Conservation (phyloP, 2,329 filamentous ascomycete species). For the Lecanicillium sp. region DNA sequence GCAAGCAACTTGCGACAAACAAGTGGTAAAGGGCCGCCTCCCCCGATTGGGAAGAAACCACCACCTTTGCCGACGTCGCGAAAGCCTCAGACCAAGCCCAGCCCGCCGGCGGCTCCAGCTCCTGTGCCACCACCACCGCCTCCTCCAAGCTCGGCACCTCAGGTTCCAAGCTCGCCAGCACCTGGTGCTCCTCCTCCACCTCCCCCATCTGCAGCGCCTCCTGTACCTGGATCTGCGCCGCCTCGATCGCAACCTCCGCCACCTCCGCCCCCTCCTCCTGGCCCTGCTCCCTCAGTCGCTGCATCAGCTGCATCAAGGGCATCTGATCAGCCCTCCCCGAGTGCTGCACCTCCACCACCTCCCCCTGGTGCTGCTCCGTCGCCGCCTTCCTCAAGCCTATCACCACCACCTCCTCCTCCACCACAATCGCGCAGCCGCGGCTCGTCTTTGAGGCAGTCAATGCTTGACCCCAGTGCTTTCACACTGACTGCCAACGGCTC, state of each 20-base stretch:
- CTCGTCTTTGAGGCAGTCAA: conserved; percentile 47
- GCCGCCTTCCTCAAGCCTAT: conserved; percentile 26
- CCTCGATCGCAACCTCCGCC: conserved; percentile 26
- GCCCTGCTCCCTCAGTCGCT: conserved; percentile 29
- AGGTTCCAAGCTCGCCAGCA: conserved; percentile 33
- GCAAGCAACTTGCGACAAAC: conserved; percentile 49
- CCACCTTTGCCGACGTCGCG: conserved; percentile 54
- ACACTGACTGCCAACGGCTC: conserved; percentile 60
- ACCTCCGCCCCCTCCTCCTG: conserved; percentile 21
- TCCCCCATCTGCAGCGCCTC: conserved; percentile 35
- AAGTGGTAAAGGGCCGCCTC: conserved; percentile 62
- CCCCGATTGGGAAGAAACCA: conserved; percentile 70
- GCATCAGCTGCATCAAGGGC: conserved; percentile 37
- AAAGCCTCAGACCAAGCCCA: conserved; percentile 40
- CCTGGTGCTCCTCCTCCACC: conserved; percentile 37
- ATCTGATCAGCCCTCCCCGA: conserved; percentile 31
- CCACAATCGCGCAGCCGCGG: conserved; percentile 30
- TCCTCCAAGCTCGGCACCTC: conserved; percentile 29
- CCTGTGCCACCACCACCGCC: conserved; percentile 31
- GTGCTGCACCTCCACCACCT: conserved; percentile 27
- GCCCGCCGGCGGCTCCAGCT: conserved; percentile 21
- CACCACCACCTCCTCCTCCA: conserved; percentile 29
- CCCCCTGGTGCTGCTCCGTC: conserved; percentile 20
- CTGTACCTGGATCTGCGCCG: conserved; percentile 28
- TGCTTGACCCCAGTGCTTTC: conserved; percentile 70